Percentiles rank a stretch among this genome's conserved stretches.
These are phyloP conservation scores for Septoria linicola DNA, from an alignment of 2,329 filamentous ascomycete genomes.

Conservation along the genomic window DNA sequence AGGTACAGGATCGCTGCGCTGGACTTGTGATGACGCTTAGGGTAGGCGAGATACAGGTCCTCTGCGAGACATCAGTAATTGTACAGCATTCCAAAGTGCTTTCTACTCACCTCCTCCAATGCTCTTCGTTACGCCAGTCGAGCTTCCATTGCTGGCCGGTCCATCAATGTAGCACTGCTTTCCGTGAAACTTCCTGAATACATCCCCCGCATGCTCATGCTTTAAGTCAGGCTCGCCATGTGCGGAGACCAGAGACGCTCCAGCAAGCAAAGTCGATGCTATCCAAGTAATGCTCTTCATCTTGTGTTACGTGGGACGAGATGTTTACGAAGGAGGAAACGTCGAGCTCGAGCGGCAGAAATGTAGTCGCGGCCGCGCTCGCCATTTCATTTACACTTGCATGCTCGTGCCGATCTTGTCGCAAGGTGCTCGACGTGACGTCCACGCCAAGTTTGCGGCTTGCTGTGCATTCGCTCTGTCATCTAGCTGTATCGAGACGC, in stretches of 20 bases:
- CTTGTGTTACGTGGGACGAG: not conserved
- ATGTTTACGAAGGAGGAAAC: not conserved
- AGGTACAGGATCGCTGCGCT: constrained; percentile 36
- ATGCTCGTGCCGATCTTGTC: constrained; percentile 11
- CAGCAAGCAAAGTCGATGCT: constrained; percentile 16
- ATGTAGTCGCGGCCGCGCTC: not conserved
- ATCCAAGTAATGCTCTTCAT: constrained; percentile 6
- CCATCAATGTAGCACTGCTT: constrained; percentile 20
- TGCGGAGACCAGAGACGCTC: constrained; percentile 12
- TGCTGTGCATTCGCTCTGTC: not conserved
- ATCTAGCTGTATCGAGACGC: constrained; percentile 6
- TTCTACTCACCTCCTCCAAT: constrained; percentile 20
- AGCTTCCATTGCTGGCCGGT: constrained; percentile 22
- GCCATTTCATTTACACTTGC: not conserved
- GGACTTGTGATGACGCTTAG: constrained; percentile 13
- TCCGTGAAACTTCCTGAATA: constrained; percentile 19
- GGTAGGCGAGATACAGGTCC: constrained; percentile 27
- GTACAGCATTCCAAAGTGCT: not conserved
- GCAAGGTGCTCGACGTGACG: constrained; percentile 17
- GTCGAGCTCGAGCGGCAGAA: not conserved
- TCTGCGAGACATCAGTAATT: constrained; percentile 13
- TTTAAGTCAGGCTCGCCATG: constrained; percentile 22
- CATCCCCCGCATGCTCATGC: constrained; percentile 26
- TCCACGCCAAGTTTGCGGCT: constrained; percentile 14
- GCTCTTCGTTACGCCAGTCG: constrained; percentile 19